Conservation (phyloP, 108 stramenopile species). For the Epithemia pelagica region DNA sequence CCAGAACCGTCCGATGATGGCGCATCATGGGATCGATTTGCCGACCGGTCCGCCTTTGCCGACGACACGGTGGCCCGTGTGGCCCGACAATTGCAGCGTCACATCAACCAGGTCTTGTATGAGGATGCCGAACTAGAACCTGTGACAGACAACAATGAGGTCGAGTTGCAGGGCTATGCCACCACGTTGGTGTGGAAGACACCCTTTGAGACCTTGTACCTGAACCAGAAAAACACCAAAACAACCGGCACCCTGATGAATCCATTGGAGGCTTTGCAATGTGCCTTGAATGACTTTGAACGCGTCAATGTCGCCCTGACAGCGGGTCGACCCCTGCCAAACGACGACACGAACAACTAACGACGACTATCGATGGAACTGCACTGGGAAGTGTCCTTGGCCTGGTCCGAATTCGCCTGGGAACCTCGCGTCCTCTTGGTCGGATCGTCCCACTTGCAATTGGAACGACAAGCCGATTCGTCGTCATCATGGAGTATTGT, state of each 20-base stretch:
- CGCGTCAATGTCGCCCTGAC: slow-evolving; percentile 64
- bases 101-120: slow-evolving; percentile 51
- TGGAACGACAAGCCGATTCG: not conserved
- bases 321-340: slow-evolving; percentile 18
- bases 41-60: slow-evolving; percentile 32
- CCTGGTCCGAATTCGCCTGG: slow-evolving; percentile 81
- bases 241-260: not conserved
- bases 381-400: slow-evolving; percentile 61
- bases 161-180: not conserved
- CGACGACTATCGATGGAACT: slow-evolving; percentile 38
- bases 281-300: slow-evolving; percentile 53
- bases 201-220: slow-evolving; percentile 21
- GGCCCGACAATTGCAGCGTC: slow-evolving; percentile 48
- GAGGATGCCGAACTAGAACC: slow-evolving; percentile 7
- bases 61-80: slow-evolving; percentile 26
- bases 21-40: too few species aligned
- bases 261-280: slow-evolving; percentile 37
- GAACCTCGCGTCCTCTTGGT: slow-evolving; percentile 56
- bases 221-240: not conserved
- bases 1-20: too few species aligned
- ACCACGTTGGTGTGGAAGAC: slow-evolving; percentile 44
- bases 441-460: slow-evolving; percentile 43
- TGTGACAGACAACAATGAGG: too few species aligned
- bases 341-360: slow-evolving; percentile 3
- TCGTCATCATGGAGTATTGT: slow-evolving; percentile 28